phyloP scores from a whole-genome alignment of 2,329 filamentous ascomycete genomes.

The Fusarium brachygibbosum region DNA sequence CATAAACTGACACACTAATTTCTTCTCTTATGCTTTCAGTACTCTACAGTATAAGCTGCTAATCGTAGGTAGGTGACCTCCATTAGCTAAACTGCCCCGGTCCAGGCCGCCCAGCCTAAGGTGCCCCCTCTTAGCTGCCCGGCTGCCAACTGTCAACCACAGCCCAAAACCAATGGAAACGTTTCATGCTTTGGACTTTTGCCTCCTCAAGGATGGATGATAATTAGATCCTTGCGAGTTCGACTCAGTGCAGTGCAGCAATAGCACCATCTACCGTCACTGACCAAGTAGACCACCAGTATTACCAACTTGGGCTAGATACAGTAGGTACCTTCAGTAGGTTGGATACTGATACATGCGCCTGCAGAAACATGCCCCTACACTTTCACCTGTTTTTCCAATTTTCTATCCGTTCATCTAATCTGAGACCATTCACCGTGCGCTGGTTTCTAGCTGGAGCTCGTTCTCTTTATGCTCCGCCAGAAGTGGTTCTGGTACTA shows the following conservation, averaged over 20 bases:
- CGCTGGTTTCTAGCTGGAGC: constrained; percentile 12
- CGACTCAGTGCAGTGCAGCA: constrained; percentile 21
- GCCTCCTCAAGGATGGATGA: constrained; percentile 21
- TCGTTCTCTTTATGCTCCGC: constrained; percentile 26
- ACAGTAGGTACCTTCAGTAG: not conserved
- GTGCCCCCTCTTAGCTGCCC: constrained; percentile 15
- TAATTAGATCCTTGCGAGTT: constrained; percentile 30
- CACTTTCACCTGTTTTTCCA: not conserved
- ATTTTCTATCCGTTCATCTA: constrained; percentile 11
- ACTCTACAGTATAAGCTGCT: not conserved
- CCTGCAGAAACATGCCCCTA: not conserved
- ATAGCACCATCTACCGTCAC: constrained; percentile 27
- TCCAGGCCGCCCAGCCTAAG: constrained; percentile 5
- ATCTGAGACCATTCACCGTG: constrained; percentile 12
- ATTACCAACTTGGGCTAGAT: not conserved
- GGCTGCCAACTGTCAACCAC: constrained; percentile 27
- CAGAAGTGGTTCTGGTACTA: constrained; percentile 37
- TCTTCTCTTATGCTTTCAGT: too few species aligned
- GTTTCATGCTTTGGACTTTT: constrained; percentile 18
- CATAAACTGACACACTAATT: not conserved
- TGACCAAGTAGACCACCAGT: not conserved
- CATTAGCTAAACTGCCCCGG: constrained; percentile 24
- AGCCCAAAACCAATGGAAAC: constrained; percentile 9
- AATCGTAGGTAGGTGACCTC: not conserved
- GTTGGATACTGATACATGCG: not conserved